Evolutionary conservation across 305 asterid species (phyloP), one percentile per base, ranked within the genome.

Genomic region (Rubia peregrina): DNA sequence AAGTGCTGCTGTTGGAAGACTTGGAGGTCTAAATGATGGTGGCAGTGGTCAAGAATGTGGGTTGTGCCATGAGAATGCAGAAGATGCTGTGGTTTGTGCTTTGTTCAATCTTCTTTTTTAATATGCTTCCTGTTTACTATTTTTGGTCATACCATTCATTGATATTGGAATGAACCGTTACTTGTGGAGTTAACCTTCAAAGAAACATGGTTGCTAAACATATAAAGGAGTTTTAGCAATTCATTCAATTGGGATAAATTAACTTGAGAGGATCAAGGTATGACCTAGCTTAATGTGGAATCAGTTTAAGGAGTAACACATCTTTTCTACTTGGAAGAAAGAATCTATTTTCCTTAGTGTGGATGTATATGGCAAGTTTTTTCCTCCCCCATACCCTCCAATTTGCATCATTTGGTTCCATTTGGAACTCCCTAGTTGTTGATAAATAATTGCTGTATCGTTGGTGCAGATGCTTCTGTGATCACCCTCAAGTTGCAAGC

Each of bases 21-120:
- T 72, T 80, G 90, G 80, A 75, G 77, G 77, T 75, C 44, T 79
- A 67, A 83, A 73, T 77, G 88, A 81, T 64, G 79, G 80, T 69
- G 71, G 76, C 74, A 80, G 67, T 51, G 86, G 62, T 69, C 87
- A 78, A 70, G 71, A 41, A 21, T 93, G 97, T 82, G 81, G 87
- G 73, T 67, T 86, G 74, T 93, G 97, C 71, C 83, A 81, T 72
- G 97, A 89, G 65, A 68, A 82, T 71, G 94, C 81, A 46, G 98
- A 90, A 85, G 94, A 93, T 70, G 82, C 85, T 16, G 92, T 85
- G 78, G 98, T 93, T 71, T 79, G 92, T 85, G 71, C 40, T 67
- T 70, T 43, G 36, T 78, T 65, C 51, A 17, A 13, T 77, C 21
- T 57, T 71, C 33, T n/a, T 67, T 43, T 16, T 73, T 51, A 38